Percentiles rank a stretch among this genome's conserved stretches.
phyloP scores from a whole-genome alignment of 2,329 filamentous ascomycete species.

The Paecilomyces niveus region DNA sequence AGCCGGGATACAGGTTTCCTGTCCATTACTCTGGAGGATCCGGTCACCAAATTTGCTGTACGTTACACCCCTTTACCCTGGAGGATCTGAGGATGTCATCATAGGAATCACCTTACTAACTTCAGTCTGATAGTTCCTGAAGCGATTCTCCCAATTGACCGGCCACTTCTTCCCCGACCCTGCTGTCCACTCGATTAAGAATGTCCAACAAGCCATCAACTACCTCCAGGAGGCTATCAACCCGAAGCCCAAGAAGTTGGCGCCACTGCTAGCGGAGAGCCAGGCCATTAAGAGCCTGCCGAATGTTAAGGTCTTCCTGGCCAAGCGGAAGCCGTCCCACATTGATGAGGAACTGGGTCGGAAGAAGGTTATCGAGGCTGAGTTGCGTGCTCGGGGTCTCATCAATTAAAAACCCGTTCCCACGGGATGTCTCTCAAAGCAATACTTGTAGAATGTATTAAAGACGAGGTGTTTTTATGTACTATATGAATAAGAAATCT shows the following conservation, averaged over 20 bases:
- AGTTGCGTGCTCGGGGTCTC: conserved; percentile 57
- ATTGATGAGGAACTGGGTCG: conserved; percentile 65
- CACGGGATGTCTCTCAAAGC: background rate
- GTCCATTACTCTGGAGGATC: conserved; percentile 49
- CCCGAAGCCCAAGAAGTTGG: conserved; percentile 50
- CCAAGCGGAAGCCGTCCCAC: conserved; percentile 63
- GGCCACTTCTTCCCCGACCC: conserved; percentile 68
- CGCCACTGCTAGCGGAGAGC: conserved; percentile 47
- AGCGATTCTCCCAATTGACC: conserved; percentile 75
- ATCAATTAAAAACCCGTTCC: conserved; percentile 37
- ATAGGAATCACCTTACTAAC: conserved; percentile 3
- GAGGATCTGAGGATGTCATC: background rate
- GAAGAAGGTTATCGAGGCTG: conserved; percentile 72
- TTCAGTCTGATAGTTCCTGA: conserved; percentile 57
- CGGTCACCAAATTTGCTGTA: conserved; percentile 66
- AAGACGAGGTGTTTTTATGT: conserved; percentile 10
- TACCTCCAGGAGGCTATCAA: conserved; percentile 35
- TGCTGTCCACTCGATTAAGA: conserved; percentile 51
- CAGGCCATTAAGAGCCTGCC: conserved; percentile 47
- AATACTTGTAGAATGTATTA: conserved; percentile 4
- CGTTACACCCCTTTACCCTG: conserved; percentile 24
- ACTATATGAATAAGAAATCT: conserved; percentile 11
- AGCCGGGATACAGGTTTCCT: conserved; percentile 49
- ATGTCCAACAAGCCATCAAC: conserved; percentile 49
- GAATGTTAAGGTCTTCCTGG: conserved; percentile 63